Base-by-base conservation (phyloP, 306 rosid species). In the Cercis canadensis region DNA sequence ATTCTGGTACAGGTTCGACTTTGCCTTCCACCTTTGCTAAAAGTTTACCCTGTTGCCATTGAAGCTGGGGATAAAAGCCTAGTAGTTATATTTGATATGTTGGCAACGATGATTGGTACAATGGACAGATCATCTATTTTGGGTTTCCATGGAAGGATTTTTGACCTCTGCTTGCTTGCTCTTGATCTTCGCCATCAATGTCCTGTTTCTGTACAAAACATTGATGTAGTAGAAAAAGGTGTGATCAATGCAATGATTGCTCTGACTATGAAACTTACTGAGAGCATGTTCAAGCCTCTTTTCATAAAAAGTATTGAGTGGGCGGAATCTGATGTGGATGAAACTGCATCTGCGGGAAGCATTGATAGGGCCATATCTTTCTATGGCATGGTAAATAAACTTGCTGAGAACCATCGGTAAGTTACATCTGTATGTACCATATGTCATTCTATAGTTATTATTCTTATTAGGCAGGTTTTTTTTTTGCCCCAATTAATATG, bases 241-340 rank as follows among this genome's bases (percentile, higher is more conserved):
- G 92, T 90, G 70, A 65, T 75, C 64, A 74, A 70, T 76, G 82
- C 98, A 64, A 41, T 89, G 67, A 64, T 81, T 75, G 36, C 83
- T 65, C 86, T 93, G 53, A 85, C 97, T 14, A 76, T 87, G 89
- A 90, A 90, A 80, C 97, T 93, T 40, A 93, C 96, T 0, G 98
- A 93, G 85, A 88, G 85, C 70, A 79, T 87, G 97, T 93, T 93
- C 85, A 90, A 72, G 76, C 97, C 97, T 46, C 92, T 90, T 73
- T 89, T 88, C 57, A 67, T 93, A 66, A 85, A 86, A 83, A 85
- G 94, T 81, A 84, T 90, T 45, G 98, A 93, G 73, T 93, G 97
- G 98, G 97, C 86, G 46, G 97, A 90, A 73, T 88, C 92, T 9
- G 83, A 75, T 21, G 73, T 75, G 52, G 87, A 81, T 60, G 94